These are phyloP conservation scores for Pythium scleroteichum DNA, from an alignment of 352 stramenopile genomes.

Conservation along the genomic window DNA sequence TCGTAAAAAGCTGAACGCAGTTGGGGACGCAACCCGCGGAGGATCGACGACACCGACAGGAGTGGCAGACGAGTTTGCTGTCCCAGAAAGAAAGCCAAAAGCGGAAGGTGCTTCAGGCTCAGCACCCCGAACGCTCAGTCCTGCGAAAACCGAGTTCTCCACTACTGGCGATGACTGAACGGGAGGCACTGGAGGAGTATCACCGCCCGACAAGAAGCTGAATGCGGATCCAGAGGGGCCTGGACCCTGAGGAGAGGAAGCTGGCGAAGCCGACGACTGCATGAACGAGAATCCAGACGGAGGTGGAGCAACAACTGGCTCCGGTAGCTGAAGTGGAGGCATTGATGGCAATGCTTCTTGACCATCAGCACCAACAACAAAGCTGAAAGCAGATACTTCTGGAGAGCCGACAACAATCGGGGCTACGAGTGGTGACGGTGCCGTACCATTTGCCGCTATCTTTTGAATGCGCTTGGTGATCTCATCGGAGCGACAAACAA, in stretches of 20 bases:
- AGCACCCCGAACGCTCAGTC: conserved; percentile 44
- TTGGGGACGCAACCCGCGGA: conserved; percentile 48
- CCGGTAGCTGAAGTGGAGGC: conserved; percentile 11
- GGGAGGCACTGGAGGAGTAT: neutral
- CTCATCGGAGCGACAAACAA: conserved; percentile 64
- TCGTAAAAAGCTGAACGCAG: conserved; percentile 62
- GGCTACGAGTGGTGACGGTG: conserved; percentile 9
- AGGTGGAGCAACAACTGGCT: neutral
- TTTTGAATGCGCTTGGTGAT: conserved; percentile 67
- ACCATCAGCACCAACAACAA: conserved; percentile 34
- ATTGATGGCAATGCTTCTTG: conserved; percentile 2
- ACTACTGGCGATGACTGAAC: neutral
- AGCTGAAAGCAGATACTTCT: conserved; percentile 50
- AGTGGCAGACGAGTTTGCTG: conserved; percentile 16
- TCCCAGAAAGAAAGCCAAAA: conserved; percentile 54
- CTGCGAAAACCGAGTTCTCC: conserved; percentile 50
- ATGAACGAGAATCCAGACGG: conserved; percentile 29
- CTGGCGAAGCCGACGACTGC: conserved; percentile 17
- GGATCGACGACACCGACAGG: conserved; percentile 31
- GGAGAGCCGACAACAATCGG: conserved; percentile 25
- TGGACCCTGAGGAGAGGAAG: conserved; percentile 19
- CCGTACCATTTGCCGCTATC: conserved; percentile 28
- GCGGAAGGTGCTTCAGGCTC: conserved; percentile 40
- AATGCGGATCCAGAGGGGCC: conserved; percentile 26
- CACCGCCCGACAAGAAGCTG: conserved; percentile 22